Base-by-base conservation (phyloP, 352 stramenopile species). In the Globisporangium recalcitrans region DNA sequence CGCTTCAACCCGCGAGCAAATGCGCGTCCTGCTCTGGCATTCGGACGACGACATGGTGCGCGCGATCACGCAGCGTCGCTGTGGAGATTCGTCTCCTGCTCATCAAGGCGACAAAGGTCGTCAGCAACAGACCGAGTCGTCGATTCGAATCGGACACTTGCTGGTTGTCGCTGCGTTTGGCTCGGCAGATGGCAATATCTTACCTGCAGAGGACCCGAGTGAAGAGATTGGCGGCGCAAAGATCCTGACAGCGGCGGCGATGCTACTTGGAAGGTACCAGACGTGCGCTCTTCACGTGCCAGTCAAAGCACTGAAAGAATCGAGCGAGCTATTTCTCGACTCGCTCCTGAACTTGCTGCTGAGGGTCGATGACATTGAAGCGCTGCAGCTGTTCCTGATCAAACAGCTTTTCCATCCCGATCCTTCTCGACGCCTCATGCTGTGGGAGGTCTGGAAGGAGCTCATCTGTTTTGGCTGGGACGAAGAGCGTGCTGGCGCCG, bases 381-480 rank as follows among this genome's bases (percentile, higher is more conserved):
- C 72, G 31, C 54, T 90, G 29, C 73, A 90, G 57, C 49, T 88
- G 0, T 72, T 72, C 4, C 59, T 90, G 14, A 5, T 87, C 13
- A 75, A 88, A 44, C 77, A 88, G 52, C 78, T 75, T 9, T 52
- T 85, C 29, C 75, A 82, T 65, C 75, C 77, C 0, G 58, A 77
- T 38, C 69, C 71, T 40, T 63, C 56, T 5, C 77, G 82, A 36
- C 76, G 72, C 19, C 67, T 66, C 1, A 11, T 90, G 36, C 61
- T 82, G 52, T 87, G 71, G 73, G 71, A 78, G 26, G 49, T 86
- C 3, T 90, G 80, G 80, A 71, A 71, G 26, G 78, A 90, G 63
- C 55, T 87, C 7, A 26, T 90, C 54, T 88, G 76, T 56, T 81
- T 69, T 44, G 71, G 71, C 46, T 88, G 71, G 76, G 63, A 80